Conservation (phyloP, 169 alveolate species). For the Plasmodium knowlesi region DNA sequence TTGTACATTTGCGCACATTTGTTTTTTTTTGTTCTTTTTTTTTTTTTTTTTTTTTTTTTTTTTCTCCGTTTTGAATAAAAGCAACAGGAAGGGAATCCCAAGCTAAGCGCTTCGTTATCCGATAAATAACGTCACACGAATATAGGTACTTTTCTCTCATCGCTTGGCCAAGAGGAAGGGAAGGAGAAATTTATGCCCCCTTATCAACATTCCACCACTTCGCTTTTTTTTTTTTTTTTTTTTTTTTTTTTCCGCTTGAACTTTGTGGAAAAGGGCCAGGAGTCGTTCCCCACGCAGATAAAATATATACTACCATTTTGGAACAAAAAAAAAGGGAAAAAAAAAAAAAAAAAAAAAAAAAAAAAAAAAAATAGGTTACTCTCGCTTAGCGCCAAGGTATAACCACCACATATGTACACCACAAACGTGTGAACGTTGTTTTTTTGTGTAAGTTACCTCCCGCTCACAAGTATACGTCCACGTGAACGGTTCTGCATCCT, state of each 20-base stretch:
- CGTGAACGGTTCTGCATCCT: not conserved
- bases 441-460: not conserved
- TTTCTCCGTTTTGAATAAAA: not conserved
- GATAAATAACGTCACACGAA: not conserved
- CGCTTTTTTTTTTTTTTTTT: not conserved
- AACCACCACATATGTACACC: not conserved
- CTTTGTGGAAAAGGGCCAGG: not conserved
- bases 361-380: not conserved
- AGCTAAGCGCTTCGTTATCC: not conserved
- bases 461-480: not conserved
- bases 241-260: not conserved
- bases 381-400: not conserved
- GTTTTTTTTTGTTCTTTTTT: not conserved
- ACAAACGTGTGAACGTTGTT: not conserved
- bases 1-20: not conserved
- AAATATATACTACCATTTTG: not conserved
- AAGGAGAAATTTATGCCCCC: not conserved
- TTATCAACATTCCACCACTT: not conserved
- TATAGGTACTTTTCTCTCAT: not conserved
- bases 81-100: not conserved
- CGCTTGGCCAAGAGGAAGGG: not conserved
- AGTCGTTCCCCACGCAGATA: not conserved
- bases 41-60: conserved; percentile 16
- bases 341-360: not conserved
- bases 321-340: not conserved